Evolutionary conservation across 805 yeast species (phyloP), one percentile per base, ranked within the genome.

Genomic region (Nakazawaea holstii): DNA sequence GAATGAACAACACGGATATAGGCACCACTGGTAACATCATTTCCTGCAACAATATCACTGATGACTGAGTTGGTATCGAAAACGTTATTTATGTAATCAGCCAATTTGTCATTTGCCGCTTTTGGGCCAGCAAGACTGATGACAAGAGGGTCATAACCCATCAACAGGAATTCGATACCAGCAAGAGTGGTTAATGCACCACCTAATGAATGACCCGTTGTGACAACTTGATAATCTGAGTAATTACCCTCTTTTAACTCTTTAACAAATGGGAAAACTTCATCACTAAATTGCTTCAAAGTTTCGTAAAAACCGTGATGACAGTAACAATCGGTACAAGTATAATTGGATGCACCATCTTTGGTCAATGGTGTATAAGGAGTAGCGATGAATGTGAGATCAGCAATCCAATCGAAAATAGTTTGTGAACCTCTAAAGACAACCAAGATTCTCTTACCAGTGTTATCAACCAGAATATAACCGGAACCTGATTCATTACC

Each of bases 121-220:
- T 77, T 77, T 1, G 92, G 87, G 11, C 79, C 74, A 2, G 83
- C 94, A 63, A 67, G 80, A 1, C 84, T 70, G 15, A 84, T 60
- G 1, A 83, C 77, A 36, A 72, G 58, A 0, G 86, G 83, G 6
- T 76, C 61, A 49, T 65, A 66, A 0, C 87, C 88, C 57, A 76
- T 53, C 15, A 79, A 56, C 46, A 72, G 64, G 41, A 82, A 67
- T 55, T 86, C 92, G 20, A 79, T 69, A 0, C 86, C 91, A 9
- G 79, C 73, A 30, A 87, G 62, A 4, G 72, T 64, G 1, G 90
- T 82, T 45, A 84, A 61, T 0, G 90, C 90, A 8, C 82, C 95
- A 2, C 90, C 91, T 37, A 87, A 63, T 0, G 94, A 86, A 62
- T 87, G 95, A 0, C 95, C 95, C 0, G 81, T 67, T 1, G 83